These are phyloP conservation scores for Xylaria sp. DNA, from an alignment of 2,329 filamentous ascomycete genomes.

Conservation along the genomic window DNA sequence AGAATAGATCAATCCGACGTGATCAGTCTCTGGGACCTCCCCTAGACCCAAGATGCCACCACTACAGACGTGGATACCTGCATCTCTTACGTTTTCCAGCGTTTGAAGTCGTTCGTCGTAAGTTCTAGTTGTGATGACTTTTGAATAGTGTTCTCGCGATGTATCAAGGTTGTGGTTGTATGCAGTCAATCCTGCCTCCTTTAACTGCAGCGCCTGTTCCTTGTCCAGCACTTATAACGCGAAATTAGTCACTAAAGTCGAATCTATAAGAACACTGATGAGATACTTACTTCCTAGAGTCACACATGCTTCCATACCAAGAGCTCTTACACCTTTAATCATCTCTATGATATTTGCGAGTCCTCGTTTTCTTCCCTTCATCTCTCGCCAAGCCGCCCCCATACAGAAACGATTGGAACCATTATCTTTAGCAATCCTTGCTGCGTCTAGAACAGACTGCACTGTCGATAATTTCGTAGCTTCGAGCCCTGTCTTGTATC, in stretches of 20 bases:
- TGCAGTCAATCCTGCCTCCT: slow-evolving; percentile 82
- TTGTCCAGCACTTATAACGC: slow-evolving; percentile 74
- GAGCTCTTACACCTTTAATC: slow-evolving; percentile 77
- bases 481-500: slow-evolving; percentile 80
- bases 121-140: slow-evolving; percentile 80
- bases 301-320: slow-evolving; percentile 94
- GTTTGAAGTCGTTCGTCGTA: slow-evolving; percentile 89
- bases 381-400: slow-evolving; percentile 93
- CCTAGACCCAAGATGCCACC: slow-evolving; percentile 88
- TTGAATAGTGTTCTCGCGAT: slow-evolving; percentile 85
- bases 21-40: slow-evolving; percentile 73
- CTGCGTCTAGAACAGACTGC: slow-evolving; percentile 79
- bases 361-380: slow-evolving; percentile 85
- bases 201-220: slow-evolving; percentile 80
- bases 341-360: slow-evolving; percentile 85
- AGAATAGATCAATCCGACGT: slow-evolving; percentile 82
- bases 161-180: slow-evolving; percentile 97
- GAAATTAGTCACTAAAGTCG: neutral
- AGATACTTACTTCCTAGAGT: slow-evolving; percentile 69
- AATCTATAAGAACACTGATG: no score
- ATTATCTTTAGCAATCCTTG: slow-evolving; percentile 77
- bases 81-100: slow-evolving; percentile 78
- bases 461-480: slow-evolving; percentile 81
- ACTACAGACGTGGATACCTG: slow-evolving; percentile 88
- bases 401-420: slow-evolving; percentile 94